Evolutionary conservation across 78 protist species (phyloP).

Genomic region (Acrasis kona): DNA sequence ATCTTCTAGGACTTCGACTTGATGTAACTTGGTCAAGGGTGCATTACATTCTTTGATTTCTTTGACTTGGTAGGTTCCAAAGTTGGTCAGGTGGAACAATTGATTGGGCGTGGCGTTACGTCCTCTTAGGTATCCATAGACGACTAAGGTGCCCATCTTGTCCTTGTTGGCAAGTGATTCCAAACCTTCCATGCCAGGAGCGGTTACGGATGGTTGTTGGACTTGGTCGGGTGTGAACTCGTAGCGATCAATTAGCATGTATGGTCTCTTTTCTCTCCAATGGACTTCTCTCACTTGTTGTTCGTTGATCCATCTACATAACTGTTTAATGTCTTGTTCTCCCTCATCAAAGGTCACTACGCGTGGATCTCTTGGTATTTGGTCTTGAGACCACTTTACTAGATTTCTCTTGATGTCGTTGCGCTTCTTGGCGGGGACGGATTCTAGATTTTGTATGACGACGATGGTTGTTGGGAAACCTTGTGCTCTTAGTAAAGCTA

Average conservation of each 20-base stretch:
- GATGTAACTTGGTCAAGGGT: background rate
- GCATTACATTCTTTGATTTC: slow-evolving; percentile 15
- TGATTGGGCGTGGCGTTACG: slow-evolving; percentile 12
- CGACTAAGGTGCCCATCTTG: background rate
- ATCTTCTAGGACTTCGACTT: background rate
- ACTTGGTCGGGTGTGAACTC: background rate
- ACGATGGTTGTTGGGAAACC: slow-evolving; percentile 52
- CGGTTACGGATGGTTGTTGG: background rate
- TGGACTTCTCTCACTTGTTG: background rate
- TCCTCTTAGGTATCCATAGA: slow-evolving; percentile 43
- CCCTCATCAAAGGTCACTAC: slow-evolving; percentile 44
- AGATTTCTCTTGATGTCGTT: slow-evolving; percentile 28
- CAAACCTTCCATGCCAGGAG: background rate
- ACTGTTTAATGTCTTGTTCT: slow-evolving; percentile 11
- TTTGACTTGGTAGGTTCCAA: slow-evolving; percentile 53
- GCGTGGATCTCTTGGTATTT: slow-evolving; percentile 42
- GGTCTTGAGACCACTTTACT: slow-evolving; percentile 19
- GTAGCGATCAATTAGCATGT: slow-evolving; percentile 6
- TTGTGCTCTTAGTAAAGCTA: slow-evolving; percentile 48
- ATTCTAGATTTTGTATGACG: slow-evolving; percentile 30
- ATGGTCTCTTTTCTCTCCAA: slow-evolving; percentile 6
- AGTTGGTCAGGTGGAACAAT: slow-evolving; percentile 48
- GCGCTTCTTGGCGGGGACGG: slow-evolving; percentile 26
- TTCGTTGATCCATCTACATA: slow-evolving; percentile 20
- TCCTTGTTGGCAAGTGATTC: background rate